Evolutionary conservation across 2,329 filamentous ascomycete species (phyloP), one percentile per base, ranked within the genome.

Genomic region (Alternaria sp.): DNA sequence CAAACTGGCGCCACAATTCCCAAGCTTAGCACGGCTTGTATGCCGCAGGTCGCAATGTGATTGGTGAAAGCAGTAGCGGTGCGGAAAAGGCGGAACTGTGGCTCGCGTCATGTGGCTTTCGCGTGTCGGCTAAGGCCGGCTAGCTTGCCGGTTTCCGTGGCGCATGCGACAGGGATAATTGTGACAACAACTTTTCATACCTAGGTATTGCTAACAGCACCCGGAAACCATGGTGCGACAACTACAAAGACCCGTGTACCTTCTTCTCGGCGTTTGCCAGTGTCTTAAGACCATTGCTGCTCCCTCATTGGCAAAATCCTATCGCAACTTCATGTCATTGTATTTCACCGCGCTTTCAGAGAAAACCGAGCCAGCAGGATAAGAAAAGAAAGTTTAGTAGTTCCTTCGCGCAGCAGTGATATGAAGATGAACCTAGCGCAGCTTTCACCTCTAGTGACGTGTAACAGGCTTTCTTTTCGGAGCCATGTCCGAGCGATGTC

Each of bases 91-190:
- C 59, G 59, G 63, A 62, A 57, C 7, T 57, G 43, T 61, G 49
- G 60, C 60, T 55, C 56, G 41, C 51, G 54, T 58, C 57, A 58
- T 60, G 57, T 60, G 56, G 57, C 47, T 60, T 34, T 39, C 30
- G 52, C 39, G 26, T 30, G 14, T 47, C 53, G 51, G 49, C 44
- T 26, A 58, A 56, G 49, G 39, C 44, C 49, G 51, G 43, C 61
- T 61, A 64, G 44, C 42, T 57, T 59, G 61, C 63, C 61, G 61
- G 41, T 44, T 56, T 55, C 63, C 63, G 63, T 63, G 61, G 57
- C 61, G 57, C 49, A 61, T 53, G 42, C 54, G 36, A 57, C 18
- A 44, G 22, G 11, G 36, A 48, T 41, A 34, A 36, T 32, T 55
- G 44, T 41, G 26, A 32, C 39, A 44, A 22, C 39, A 22, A 24